Evolutionary conservation across 2,329 filamentous ascomycete species (phyloP), one percentile per base, ranked within the genome.

Genomic region (Berkeleyomyces rouxiae): DNA sequence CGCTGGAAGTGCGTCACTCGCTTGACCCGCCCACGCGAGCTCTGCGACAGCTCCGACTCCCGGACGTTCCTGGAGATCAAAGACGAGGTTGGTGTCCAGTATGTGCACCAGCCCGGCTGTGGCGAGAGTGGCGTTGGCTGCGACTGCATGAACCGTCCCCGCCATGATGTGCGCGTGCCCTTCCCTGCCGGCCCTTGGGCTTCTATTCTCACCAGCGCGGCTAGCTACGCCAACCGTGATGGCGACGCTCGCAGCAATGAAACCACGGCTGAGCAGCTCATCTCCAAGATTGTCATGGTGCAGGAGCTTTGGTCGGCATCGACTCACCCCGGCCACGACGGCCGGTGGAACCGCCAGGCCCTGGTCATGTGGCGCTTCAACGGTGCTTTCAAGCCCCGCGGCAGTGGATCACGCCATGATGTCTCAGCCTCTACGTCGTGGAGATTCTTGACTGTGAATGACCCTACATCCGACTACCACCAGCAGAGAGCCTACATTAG

Each of bases 311-410:
- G 79, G 77, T 84, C 81, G 3, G 73, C 73, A 66, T 71, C 79
- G 3, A 77, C 77, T 4, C 75, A 76, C 63, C 73, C 72, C 13
- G 70, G 69, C 55, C 59, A 61, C 62, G 64, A 42, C 51, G 51
- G 67, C 60, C 70, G 74, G 67, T 85, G 81, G 79, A 77, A 74
- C 7, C 78, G 81, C n/a, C 79, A 82, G 59, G 78, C 76, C 42
- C 78, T 85, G 63, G 76, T 86, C 62, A 75, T 85, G 44, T 86
- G 83, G 83, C 82, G 81, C 1, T 86, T 86, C 70, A 75, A 74
- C 69, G 75, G 74, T 9, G 75, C 77, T 71, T 72, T 81, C 76
- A 67, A 76, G 73, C 81, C 63, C 40, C 64, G 57, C 40, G 55
- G 60, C 39, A 63, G 59, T 31, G 53, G 58, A 31, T 57, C 61